These are phyloP conservation scores for Endothia cerciana DNA, from an alignment of 2,329 filamentous ascomycete species.

Conservation along the genomic window DNA sequence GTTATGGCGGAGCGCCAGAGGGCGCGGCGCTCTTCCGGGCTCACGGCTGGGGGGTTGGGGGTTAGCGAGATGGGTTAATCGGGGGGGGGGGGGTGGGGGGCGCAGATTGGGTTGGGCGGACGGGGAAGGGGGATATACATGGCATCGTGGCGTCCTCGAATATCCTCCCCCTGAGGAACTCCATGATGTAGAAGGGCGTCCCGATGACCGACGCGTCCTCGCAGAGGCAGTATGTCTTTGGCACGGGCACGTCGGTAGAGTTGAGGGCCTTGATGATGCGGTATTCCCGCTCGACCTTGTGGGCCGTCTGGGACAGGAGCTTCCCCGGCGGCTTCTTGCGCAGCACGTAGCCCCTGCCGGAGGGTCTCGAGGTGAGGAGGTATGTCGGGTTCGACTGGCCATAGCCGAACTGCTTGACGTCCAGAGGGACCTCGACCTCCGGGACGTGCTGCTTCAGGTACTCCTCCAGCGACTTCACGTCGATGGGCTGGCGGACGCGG, in stretches of 20 bases:
- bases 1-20: constrained; percentile 87
- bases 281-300: constrained; percentile 96
- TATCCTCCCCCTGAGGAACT: constrained; percentile 90
- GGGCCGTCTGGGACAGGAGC: constrained; percentile 89
- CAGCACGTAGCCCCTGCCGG: constrained; percentile 78
- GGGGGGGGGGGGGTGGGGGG: background rate
- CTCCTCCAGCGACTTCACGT: constrained; percentile 75
- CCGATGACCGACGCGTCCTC: constrained; percentile 80
- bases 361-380: constrained; percentile 72
- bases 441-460: constrained; percentile 82
- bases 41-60: constrained; percentile 75
- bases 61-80: background rate
- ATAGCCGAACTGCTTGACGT: constrained; percentile 95
- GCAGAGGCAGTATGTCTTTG: constrained; percentile 81
- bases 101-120: too few species aligned
- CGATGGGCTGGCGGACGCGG: constrained; percentile 85
- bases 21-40: constrained; percentile 67
- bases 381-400: constrained; percentile 98
- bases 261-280: constrained; percentile 84
- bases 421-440: constrained; percentile 78
- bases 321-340: constrained; percentile 98
- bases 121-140: background rate
- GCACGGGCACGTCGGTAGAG: constrained; percentile 80
- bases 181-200: constrained; percentile 97
- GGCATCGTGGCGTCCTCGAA: constrained; percentile 67